Base-by-base conservation (phyloP, 805 yeast species). In the Starmera pachycereana region DNA sequence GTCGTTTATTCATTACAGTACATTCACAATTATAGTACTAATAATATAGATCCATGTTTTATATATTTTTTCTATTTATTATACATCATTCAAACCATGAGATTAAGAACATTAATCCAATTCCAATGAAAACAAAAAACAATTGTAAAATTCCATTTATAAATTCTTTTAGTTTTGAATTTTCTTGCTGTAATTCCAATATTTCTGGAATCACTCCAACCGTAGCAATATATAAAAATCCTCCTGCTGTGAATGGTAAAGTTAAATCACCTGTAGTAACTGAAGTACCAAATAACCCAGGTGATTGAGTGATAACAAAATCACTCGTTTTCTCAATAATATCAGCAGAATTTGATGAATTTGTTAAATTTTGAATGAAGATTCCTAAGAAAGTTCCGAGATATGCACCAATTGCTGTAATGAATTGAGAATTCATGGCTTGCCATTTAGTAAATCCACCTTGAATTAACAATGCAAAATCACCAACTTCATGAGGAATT, bases 401-500 rank as follows among this genome's bases (percentile, higher is more conserved):
- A 38, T 70, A 70, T 0, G 85, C 81, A 29, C 87, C 86, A 18
- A 69, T 42, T 1, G 83, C 79, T 3, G 88, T 79, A 29, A 79
- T 50, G 39, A 79, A 67, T 58, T 82, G 89, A 0, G 84, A 76
- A 39, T 67, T 68, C 69, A 80, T 67, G 3, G 86, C 87, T 45
- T 76, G 76, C 57, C 74, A 60, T 57, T 76, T 76, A 16, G 83
- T 66, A 47, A 78, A 72, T 0, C 90, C 90, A 18, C 80, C 79
- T 50, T 78, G 76, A 45, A 79, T 71, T 44, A 83, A 62, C 22
- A 83, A 62, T 0, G 88, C 89, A 60, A 78, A 83, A 53, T 83
- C 92, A 37, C 90, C 89, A 44, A 83, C 72, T 53, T 81, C 87
- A 54, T 83, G 92, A 6, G 92, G 92, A 37, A 82, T 72, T 55